Base-by-base conservation (phyloP, 1,284 basidiomycete genomes). In the Meripilus lineatus region DNA sequence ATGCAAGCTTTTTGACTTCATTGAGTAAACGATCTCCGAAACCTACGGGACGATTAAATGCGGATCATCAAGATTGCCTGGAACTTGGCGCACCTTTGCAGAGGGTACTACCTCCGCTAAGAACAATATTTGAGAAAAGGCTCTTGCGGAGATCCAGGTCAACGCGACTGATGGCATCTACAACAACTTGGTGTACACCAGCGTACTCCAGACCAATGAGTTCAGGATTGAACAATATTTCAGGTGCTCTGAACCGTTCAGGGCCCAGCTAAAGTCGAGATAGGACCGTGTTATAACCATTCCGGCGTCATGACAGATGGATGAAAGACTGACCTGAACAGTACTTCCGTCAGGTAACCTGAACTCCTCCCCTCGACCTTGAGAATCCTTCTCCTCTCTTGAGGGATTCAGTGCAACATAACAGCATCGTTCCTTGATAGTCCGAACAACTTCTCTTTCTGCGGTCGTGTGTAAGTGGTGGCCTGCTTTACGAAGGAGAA, bases 361-460 rank as follows among this genome's bases (percentile, higher is more conserved):
- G 68, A 97, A 99, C 56, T 95, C 93, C 63, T 98, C 95, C 50
- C 71, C 73, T 28, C 84, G 79, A 8, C 85, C 84, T 23, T 72
- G 54, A 2, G 75, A 75, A 56, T 97, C 94, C 64, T 97, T 98
- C 69, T 98, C 94, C 66, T 98, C 96, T 65, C 96, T 97, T 3
- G 77, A 71, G 2, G 93, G 92, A 59, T 92, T 93, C 33, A 91
- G 62, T 3, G 95, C 91, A 45, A 99, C 75, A 68, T 98, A 99
- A 63, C 95, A 99, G 49, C 87, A 90, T 64, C 97, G 96, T 71
- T 99, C 96, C 68, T 99, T 99, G 67, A 99, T 97, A 39, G 91
- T 92, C 46, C 96, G 75, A 10, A 99, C 94, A 17, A 99, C 89
- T 67, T 99, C 96, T 46, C 90, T 87, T 67, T 99, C 96, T 4